Evolutionary conservation across 2,329 filamentous ascomycete genomes (phyloP).

Genomic region (Penicillium sp.): DNA sequence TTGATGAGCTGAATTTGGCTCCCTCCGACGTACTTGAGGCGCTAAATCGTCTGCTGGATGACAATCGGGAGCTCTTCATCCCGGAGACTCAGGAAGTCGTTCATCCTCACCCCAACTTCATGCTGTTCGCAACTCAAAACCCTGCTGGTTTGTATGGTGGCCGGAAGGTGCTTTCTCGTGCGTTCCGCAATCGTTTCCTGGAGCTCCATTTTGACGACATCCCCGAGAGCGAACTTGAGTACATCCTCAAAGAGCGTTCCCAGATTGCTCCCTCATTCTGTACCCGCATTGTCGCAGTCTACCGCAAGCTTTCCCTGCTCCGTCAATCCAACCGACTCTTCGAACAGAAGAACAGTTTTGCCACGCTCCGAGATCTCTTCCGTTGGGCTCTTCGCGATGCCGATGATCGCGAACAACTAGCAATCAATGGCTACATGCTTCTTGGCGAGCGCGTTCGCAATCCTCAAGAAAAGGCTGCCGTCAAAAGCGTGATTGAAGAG

Average conservation of each 20-base stretch:
- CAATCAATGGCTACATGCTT: conserved; percentile 92
- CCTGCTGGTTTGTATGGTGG: conserved; percentile 94
- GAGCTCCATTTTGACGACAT: conserved; percentile 99
- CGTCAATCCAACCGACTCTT: conserved; percentile 90
- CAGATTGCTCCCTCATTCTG: conserved; percentile 91
- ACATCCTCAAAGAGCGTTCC: conserved; percentile 84
- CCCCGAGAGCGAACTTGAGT: conserved; percentile 88
- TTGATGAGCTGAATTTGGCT: conserved; percentile 95
- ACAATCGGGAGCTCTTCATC: conserved; percentile 93
- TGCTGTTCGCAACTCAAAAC: conserved; percentile 98
- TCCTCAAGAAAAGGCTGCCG: conserved; percentile 76
- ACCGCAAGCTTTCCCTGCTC: conserved; percentile 85
- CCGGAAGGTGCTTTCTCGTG: conserved; percentile 86
- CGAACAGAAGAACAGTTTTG: conserved; percentile 96
- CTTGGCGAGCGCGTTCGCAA: conserved; percentile 94
- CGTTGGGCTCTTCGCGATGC: conserved; percentile 87
- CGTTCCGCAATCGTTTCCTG: conserved; percentile 94
- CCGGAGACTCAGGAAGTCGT: conserved; percentile 96
- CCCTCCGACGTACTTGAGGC: conserved; percentile 97
- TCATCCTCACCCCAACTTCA: conserved; percentile 89
- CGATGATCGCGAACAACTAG: conserved; percentile 84
- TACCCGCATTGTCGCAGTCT: conserved; percentile 85
- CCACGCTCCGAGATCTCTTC: conserved; percentile 92
- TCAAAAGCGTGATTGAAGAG: conserved; percentile 84
- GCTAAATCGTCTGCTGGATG: conserved; percentile 90